A percentile compares a stretch with the other conserved stretches of the same genome.
Conservation (phyloP, 2,329 filamentous ascomycete genomes). For the Sporothrix variecibatus region DNA sequence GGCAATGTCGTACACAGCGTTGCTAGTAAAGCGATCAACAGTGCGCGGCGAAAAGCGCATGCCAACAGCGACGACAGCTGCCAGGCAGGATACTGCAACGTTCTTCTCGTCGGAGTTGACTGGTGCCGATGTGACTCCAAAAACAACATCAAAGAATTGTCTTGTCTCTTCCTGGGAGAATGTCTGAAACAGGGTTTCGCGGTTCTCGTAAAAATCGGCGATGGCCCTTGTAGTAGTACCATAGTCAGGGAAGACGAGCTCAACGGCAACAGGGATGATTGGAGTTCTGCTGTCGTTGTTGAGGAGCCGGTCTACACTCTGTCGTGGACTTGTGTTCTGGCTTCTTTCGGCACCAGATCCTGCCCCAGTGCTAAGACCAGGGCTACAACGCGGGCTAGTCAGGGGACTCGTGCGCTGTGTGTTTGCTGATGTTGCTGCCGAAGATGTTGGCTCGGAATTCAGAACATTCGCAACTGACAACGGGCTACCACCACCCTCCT, state of each 20-base stretch:
- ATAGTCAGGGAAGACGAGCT: conserved; percentile 32
- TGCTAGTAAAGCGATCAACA: conserved; percentile 28
- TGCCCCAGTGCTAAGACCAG: not conserved
- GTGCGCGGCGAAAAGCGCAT: conserved; percentile 34
- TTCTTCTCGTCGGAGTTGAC: conserved; percentile 23
- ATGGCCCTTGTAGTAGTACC: conserved; percentile 31
- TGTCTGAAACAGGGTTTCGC: conserved; percentile 37
- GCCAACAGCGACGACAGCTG: conserved; percentile 36
- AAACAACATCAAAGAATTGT: conserved; percentile 30
- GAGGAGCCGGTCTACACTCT: not conserved
- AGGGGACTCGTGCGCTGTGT: not conserved
- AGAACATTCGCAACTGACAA: not conserved
- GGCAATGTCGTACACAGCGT: conserved; percentile 36
- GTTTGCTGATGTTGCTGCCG: conserved; percentile 11
- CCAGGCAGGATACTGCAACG: conserved; percentile 35
- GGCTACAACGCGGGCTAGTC: conserved; percentile 5
- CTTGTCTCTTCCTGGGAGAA: conserved; percentile 35
- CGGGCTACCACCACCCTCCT: not conserved
- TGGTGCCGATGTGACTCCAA: conserved; percentile 15
- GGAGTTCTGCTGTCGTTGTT: not conserved
- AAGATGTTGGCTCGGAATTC: not conserved
- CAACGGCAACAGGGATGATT: conserved; percentile 14
- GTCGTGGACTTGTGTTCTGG: conserved; percentile 6
- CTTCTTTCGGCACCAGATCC: not conserved
- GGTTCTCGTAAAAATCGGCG: conserved; percentile 35